Conservation (phyloP, 2,329 filamentous ascomycete genomes). For the Cryphonectria carpinicola region DNA sequence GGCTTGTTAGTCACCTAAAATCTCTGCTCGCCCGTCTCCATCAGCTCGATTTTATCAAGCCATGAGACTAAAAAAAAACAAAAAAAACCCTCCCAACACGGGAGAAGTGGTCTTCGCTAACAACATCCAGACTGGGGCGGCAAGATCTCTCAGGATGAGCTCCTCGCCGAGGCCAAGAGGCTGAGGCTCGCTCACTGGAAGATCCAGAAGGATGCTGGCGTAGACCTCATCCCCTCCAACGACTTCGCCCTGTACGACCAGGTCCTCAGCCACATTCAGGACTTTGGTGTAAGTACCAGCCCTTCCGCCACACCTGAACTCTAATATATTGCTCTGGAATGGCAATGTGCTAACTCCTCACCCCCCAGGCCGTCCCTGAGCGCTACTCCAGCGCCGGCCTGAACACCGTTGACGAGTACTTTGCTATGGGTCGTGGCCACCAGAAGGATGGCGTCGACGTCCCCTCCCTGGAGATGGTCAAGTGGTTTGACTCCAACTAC, state of each 20-base stretch:
- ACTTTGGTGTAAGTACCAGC: conserved; percentile 77
- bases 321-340: no score
- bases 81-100: background rate
- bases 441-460: conserved; percentile 95
- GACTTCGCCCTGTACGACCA: conserved; percentile 99
- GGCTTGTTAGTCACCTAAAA: conserved; percentile 64
- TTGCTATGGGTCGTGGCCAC: conserved; percentile 98
- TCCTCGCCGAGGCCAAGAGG: conserved; percentile 93
- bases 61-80: conserved; percentile 27
- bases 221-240: conserved; percentile 98
- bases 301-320: background rate
- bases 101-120: conserved; percentile 22
- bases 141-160: conserved; percentile 90
- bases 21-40: conserved; percentile 39
- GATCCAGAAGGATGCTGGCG: conserved; percentile 98
- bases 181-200: conserved; percentile 98
- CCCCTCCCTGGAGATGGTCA: conserved; percentile 96
- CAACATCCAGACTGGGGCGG: conserved; percentile 71
- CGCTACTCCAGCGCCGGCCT: conserved; percentile 92
- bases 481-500: conserved; percentile 99
- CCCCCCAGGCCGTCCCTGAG: conserved; percentile 77
- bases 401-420: conserved; percentile 92
- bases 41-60: background rate
- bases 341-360: conserved; percentile 26
- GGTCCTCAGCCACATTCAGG: conserved; percentile 95